Evolutionary conservation across 129 eudicot species (phyloP), one percentile per base, ranked within the genome.

Genomic region (Deinandra increscens): DNA sequence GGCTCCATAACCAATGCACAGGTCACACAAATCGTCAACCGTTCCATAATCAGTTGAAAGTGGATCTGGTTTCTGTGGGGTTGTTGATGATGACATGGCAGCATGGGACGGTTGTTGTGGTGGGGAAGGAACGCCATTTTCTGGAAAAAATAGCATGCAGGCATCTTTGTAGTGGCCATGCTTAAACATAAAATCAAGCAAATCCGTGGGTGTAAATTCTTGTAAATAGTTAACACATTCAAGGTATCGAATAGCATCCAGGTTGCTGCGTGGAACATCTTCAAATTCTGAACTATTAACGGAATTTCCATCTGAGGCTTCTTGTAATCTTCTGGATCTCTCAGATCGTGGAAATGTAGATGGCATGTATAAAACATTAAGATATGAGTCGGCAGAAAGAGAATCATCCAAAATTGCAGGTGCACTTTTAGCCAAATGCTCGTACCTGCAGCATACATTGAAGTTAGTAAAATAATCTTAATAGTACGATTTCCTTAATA

Each of bases 361-460:
- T 18, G 99, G 99, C 97, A 93, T 89, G 88, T 89, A 86, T 72
- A 93, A 65, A 66, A 93, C 97, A 59, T 93, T 93, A 53, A 93
- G 95, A 81, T 93, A 93, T n/a, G 99, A 93, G 81, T 93, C 99
- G 15, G 99, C 99, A 73, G 99, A 93, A 26, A 93, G 90, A 78
- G 99, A 91, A 85, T 93, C 99, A 70, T 93, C 99, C 75, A 93
- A 70, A 64, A 93, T 91, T 48, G 95, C 91, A 26, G 99, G 99
- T 75, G 97, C 99, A 84, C 97, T 93, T 89, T 75, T 85, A 51
- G 97, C 97, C 84, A 93, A 79, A 85, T 93, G 99, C 67, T 93
- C 97, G 50, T 93, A 89, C 97, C 99, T 93, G 66, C 56, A 73
- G 13, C 61, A 55, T 19, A 66, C 48, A 44, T 73, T 71, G 33